Percentiles rank a stretch among this genome's conserved stretches.
Evolutionary conservation across 2,329 filamentous ascomycete genomes (phyloP).

Genomic region (Fusarium gaditjirri): DNA sequence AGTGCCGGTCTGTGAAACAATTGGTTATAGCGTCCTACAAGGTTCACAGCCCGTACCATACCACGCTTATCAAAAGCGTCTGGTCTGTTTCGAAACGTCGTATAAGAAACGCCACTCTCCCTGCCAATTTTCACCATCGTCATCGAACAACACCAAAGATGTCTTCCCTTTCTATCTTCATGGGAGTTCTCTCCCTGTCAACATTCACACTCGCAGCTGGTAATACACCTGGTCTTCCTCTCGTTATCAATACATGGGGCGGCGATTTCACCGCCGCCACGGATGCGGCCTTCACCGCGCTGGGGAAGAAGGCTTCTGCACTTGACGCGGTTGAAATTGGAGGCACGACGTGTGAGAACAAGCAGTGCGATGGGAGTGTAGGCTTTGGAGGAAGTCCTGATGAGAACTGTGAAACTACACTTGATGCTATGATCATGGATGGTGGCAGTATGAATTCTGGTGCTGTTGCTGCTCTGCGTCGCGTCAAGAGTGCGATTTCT

Average conservation of each 20-base stretch:
- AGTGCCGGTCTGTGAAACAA: not conserved
- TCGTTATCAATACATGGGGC: conserved; percentile 66
- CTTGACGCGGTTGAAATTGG: conserved; percentile 64
- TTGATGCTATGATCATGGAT: conserved; percentile 70
- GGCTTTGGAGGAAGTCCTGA: conserved; percentile 66
- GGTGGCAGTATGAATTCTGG: conserved; percentile 63
- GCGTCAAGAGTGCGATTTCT: conserved; percentile 59
- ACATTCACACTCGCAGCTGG: conserved; percentile 22
- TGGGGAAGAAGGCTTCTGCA: conserved; percentile 51
- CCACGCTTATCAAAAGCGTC: conserved; percentile 13
- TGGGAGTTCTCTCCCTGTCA: conserved; percentile 26
- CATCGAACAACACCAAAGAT: conserved; percentile 3
- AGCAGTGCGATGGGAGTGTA: conserved; percentile 65
- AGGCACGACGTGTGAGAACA: conserved; percentile 61
- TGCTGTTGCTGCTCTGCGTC: conserved; percentile 62
- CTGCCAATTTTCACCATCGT: not conserved
- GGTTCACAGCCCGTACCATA: conserved; percentile 14
- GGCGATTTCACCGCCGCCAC: conserved; percentile 63
- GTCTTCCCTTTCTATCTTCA: not conserved
- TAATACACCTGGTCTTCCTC: conserved; percentile 56
- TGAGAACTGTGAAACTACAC: conserved; percentile 66
- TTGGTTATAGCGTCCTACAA: conserved; percentile 16
- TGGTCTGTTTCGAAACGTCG: conserved; percentile 12
- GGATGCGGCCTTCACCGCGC: conserved; percentile 58
- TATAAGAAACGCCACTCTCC: conserved; percentile 29